Evolutionary conservation across 1,284 basidiomycete species (phyloP), one percentile per base, ranked within the genome.

Genomic region (Ganoderma multipileum): DNA sequence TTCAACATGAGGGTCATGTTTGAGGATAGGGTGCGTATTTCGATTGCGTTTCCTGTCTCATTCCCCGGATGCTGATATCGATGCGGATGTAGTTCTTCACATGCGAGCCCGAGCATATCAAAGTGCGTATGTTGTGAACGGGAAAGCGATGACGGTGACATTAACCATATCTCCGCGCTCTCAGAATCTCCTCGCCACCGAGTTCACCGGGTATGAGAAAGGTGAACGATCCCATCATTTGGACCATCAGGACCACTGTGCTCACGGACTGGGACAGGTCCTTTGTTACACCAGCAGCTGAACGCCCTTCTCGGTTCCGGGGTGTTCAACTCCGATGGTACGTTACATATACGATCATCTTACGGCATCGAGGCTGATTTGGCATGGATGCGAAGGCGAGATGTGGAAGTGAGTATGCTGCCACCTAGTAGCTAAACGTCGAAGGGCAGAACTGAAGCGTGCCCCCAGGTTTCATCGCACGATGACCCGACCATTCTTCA

Each of bases 401-500:
- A 74, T 77, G 70, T 80, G 79, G 79, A 81, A 79, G 76, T 78
- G 30, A 28, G 67, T 33, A 33, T 33, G 33, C 33, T 33, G 33
- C 8, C 33, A 33, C 4, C 8, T 5, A 33, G 33, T 33, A 33
- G 33, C 33, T 33, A 3, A 33, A 33, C 4, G 33, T 8, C 4
- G 33, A 33, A 33, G 8, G 33, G 33, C 1, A 41, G 39, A 41
- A 16, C 39, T 41, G 14, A 41, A 41, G 14, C 39, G 39, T 16
- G 33, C 39, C 4, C n/a, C 39, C 9, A 11, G 39, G 12, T 41
- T 41, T 11, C 39, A 41, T 41, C 4, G 39, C 38, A 76, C 80
- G 0, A 85, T 88, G 79, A 84, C 86, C 0, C 79, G 86, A 1
- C 87, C 87, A 0, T 87, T 86, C 76, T 87, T 89, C 74, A 83